A percentile compares a stretch with the other conserved stretches of the same genome.
Conservation (phyloP, 495 filamentous ascomycete genomes). For the Lasiosphaeriaceae sp. region DNA sequence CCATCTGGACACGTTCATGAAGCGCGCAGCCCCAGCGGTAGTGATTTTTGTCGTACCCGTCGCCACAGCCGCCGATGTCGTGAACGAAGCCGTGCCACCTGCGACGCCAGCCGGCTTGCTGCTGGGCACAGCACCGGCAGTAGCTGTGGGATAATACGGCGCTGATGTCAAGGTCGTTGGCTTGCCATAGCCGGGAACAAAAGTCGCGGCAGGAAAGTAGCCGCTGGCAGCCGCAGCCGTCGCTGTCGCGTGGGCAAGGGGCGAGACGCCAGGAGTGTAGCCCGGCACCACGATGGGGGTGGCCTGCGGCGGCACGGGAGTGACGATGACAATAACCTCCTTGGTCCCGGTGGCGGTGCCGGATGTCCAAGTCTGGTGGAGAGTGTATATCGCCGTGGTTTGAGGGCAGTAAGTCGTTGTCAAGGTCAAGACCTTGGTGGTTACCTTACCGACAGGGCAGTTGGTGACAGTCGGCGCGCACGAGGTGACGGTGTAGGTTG, state of each 20-base stretch:
- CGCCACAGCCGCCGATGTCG: too few relatives aligned
- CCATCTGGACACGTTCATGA: too few relatives aligned
- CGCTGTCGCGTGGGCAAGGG: too few relatives aligned
- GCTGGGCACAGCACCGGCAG: too few relatives aligned
- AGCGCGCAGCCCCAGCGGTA: too few relatives aligned
- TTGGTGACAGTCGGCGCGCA: conserved; percentile 56
- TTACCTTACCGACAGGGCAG: conserved; percentile 43
- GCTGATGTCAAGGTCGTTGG: too few relatives aligned
- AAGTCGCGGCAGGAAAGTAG: too few relatives aligned
- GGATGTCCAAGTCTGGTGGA: background rate
- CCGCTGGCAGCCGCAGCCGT: too few relatives aligned
- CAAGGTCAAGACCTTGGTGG: conserved; percentile 23
- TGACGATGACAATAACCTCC: background rate
- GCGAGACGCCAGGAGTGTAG: background rate
- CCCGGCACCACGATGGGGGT: background rate
- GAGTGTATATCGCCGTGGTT: conserved; percentile 16
- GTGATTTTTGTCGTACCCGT: too few relatives aligned
- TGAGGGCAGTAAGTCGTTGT: conserved; percentile 23
- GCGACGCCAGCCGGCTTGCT: conserved; percentile 8
- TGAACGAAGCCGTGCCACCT: too few relatives aligned
- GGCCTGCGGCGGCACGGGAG: background rate
- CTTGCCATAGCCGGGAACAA: too few relatives aligned
- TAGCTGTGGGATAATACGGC: too few relatives aligned
- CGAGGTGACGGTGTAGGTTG: conserved; percentile 55
- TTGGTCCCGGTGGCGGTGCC: background rate